Percentiles rank a stretch among this genome's conserved stretches.
Conservation (phyloP, 2,329 filamentous ascomycete species). For the Escovopsis sp. region DNA sequence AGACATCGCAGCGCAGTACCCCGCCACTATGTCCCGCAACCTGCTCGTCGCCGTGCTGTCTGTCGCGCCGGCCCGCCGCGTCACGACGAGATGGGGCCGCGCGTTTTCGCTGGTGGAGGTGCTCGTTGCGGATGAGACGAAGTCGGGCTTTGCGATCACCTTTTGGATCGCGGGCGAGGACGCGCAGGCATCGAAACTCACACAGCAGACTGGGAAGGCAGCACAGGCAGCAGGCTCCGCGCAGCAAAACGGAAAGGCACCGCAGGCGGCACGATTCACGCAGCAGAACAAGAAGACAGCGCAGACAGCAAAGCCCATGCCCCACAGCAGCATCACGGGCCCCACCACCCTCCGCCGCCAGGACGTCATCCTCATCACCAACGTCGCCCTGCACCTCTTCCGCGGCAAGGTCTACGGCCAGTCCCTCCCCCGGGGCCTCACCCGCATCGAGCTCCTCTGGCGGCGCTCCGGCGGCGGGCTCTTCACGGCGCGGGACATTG, state of each 20-base stretch:
- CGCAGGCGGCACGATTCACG: no score
- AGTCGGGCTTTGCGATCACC: conserved; percentile 62
- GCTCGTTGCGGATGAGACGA: conserved; percentile 73
- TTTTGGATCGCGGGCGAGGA: conserved; percentile 54
- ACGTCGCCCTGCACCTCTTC: conserved; percentile 66
- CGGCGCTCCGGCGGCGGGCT: conserved; percentile 35
- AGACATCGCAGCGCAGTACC: conserved; percentile 51
- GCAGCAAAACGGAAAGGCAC: conserved; percentile 19
- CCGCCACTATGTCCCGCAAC: conserved; percentile 70
- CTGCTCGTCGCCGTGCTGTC: conserved; percentile 68
- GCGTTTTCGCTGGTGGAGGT: conserved; percentile 57
- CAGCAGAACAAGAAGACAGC: conserved; percentile 10
- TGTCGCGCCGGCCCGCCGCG: conserved; percentile 48
- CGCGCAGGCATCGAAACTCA: no score
- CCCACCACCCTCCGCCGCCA: conserved; percentile 38
- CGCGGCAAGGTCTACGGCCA: conserved; percentile 69
- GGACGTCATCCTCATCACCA: conserved; percentile 66
- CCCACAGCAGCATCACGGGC: no score
- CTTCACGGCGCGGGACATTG: conserved; percentile 38
- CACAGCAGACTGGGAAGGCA: conserved; percentile 9
- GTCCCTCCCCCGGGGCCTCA: conserved; percentile 57
- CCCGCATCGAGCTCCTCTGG: conserved; percentile 51
- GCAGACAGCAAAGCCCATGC: no score
- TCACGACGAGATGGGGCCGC: conserved; percentile 50
- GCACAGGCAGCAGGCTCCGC: conserved; percentile 2